Evolutionary conservation across 768 basidiomycete genomes (phyloP), one percentile per base, ranked within the genome.

Genomic region (Auriscalpium microsporum): DNA sequence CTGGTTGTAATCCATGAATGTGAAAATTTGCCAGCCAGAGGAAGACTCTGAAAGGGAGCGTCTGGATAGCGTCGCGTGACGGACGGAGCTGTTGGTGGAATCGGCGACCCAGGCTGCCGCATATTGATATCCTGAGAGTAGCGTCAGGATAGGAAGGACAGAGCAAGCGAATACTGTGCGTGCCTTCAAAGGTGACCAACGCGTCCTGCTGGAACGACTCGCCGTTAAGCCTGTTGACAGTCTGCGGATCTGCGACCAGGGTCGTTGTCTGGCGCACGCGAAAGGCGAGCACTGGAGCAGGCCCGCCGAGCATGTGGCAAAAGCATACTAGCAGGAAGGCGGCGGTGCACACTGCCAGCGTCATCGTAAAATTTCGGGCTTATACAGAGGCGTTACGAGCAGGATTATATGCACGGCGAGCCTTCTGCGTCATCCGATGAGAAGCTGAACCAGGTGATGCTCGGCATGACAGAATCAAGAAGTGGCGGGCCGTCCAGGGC

Each of bases 161-260:
- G 13, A 14, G n/a, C 6, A 16, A 5, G 19, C 14, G 36, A 3
- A n/a, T 19, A 19, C 4, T 4, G 19, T 37, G 37, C 65, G 45
- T 34, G 65, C 69, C 69, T n/a, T 68, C 66, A 60, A 70, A 71
- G 0, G 70, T 69, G 5, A 64, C 64, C 3, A 71, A 49, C 1
- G 67, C 62, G 51, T 73, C 69, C 54, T 72, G 70, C 54, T 72
- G 70, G 51, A 70, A 72, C 11, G 71, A 69, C 56, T 72, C 71
- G 3, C 70, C 71, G 40, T 71, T 71, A 33, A 72, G 62, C 21
- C 68, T 54, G 52, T 73, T 71, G 3, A 67, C 65, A 2, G 71
- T 71, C 52, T 63, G 64, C 5, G 72, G 70, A 58, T 72, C 70
- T 8, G 56, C 57, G 9, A 69, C 68, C 8, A 71, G 62, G 1